phyloP scores from a whole-genome alignment of 257 asterid genomes.

The Capsicum chinense region DNA sequence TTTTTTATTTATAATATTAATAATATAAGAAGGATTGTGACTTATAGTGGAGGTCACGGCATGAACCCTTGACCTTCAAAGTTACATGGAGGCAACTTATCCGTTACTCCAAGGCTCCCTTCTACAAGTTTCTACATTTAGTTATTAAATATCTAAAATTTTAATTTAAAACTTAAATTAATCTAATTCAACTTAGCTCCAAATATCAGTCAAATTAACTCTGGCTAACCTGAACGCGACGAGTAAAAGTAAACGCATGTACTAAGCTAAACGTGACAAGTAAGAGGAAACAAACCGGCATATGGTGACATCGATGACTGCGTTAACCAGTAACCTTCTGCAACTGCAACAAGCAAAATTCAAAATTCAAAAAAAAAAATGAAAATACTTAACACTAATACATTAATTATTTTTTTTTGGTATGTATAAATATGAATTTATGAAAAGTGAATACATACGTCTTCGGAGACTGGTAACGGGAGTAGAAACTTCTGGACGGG shows the following conservation, averaged over 20 bases:
- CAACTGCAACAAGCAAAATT: slow-evolving; percentile 50
- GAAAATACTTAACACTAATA: background rate
- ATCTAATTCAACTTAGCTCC: background rate
- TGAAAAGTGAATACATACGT: slow-evolving; percentile 52
- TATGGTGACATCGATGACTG: slow-evolving; percentile 85
- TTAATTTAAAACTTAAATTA: background rate
- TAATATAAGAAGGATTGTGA: background rate
- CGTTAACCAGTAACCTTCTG: slow-evolving; percentile 96
- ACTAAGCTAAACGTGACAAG: background rate
- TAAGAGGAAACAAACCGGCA: slow-evolving; percentile 59
- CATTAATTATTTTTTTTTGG: no score
- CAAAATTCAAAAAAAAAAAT: background rate
- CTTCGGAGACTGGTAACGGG: slow-evolving; percentile 97
- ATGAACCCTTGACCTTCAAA: no score
- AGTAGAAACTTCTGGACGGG: slow-evolving; percentile 98
- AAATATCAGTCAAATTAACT: background rate
- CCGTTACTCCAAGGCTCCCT: no score
- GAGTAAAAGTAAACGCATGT: background rate
- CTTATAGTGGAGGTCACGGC: no score
- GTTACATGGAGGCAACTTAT: no score
- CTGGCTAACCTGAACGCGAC: background rate
- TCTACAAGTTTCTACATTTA: no score
- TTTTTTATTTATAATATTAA: background rate
- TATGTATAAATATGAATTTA: slow-evolving; percentile 7
- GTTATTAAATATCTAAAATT: background rate